Evolutionary conservation across 2,329 filamentous ascomycete genomes (phyloP), one percentile per base, ranked within the genome.

Genomic region (Cladophialophora immunda): DNA sequence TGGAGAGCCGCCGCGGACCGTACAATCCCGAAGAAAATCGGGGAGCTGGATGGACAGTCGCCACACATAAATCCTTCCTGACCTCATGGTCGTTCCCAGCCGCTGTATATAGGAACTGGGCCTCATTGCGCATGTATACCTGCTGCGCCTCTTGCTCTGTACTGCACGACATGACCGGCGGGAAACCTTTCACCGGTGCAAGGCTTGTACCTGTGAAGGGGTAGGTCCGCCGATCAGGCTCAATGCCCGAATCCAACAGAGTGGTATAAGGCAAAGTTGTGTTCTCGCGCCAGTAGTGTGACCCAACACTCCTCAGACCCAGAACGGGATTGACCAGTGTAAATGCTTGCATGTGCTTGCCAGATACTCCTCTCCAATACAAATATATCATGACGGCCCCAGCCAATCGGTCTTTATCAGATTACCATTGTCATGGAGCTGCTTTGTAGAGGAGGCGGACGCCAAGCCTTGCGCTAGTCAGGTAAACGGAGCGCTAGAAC

Each of bases 1-100:
- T 61, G 58, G 58, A 54, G 19, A 30, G 9, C 58, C n/a, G 47
- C 45, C 58, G 47, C 30, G 47, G 58, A 41, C 47, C 58, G 58
- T 25, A 53, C 30, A 32, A 38, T 53, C 4, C 30, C 58, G 58
- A 4, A 38, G 32, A 36, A 7, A 61, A 61, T 53, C 47, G 58
- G 19, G 45, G 8, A 38, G 41, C 8, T 52, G 58, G 45, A 27
- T 30, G 15, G 19, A 45, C 27, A 45, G 56, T 32, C 17, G 25
- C 25, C 25, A 22, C 58, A 50, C 30, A 7, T 15, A 17, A 45
- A 38, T 45, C 38, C 30, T 50, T 41, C 36, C 41, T 59, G 11
- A 30, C 36, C 41, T 30, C 57, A 52, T 27, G n/a, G 6, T 30
- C 30, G n/a, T 50, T 52, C 34, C 15, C 17, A 27, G 19, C 22